Evolutionary conservation across 768 basidiomycete genomes (phyloP), one percentile per base, ranked within the genome.

Genomic region (Mycena chlorophos): DNA sequence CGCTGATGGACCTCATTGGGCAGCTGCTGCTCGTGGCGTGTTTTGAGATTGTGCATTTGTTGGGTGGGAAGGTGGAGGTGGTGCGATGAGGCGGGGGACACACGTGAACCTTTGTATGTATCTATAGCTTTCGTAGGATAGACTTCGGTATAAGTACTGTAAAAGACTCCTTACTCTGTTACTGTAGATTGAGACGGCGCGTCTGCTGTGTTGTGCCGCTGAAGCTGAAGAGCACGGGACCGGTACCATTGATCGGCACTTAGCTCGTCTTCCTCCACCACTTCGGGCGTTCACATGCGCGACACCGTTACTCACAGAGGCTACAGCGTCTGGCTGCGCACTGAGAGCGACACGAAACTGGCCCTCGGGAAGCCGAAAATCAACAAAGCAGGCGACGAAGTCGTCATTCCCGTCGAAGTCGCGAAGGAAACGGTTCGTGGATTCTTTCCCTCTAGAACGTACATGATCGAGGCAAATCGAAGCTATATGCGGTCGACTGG

Each of bases 1-100:
- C 94, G 1, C 66, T 92, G 39, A 87, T 94, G 78, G 92, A 95
- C 68, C 82, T 96, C 49, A 71, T 89, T 28, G 91, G 92, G 16
- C 89, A 94, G 67, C 67, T 88, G 20, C 74, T 96, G 6, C 81
- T 98, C 8, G 91, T 92, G 2, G 63, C 81, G 1, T 89, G 88
- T 67, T 91, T 89, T 62, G 80, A 85, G 68, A 71, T 91, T 26
- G 86, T 87, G 3, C 79, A 82, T 2, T 63, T 64, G 23, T 63
- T 81, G 17, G 75, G 77, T 38, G 72, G 67, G 30, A 65, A 69
- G 55, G 69, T 76, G 45, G 37, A 22, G 20, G 8, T 34, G 31
- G 31, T 8, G 17, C 31, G 31, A 34, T 17, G 31, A 8, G 17
- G 17, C 31, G 31, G 8, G 31, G n/a, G n/a, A n/a, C n/a, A n/a